phyloP scores from a whole-genome alignment of 805 yeast species.

The Wickerhamiella kurtzmanii region DNA sequence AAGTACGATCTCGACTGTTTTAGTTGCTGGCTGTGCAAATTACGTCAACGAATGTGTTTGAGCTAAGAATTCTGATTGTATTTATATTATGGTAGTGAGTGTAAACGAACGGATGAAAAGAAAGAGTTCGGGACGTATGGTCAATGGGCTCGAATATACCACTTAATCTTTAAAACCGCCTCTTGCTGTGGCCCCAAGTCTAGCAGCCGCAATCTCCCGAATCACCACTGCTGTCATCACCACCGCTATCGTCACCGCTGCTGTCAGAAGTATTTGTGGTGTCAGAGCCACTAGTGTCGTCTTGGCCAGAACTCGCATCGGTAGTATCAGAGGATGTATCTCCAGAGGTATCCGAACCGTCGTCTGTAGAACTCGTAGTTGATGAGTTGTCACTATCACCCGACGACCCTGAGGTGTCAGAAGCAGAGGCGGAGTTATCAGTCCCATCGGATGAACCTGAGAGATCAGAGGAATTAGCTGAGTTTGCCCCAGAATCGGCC shows the following conservation, averaged over 20 bases:
- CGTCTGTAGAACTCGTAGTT: background rate
- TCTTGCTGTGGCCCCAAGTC: background rate
- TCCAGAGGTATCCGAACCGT: background rate
- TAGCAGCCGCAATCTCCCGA: background rate
- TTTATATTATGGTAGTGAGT: no score
- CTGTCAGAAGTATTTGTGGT: constrained; percentile 4
- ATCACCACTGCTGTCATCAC: background rate
- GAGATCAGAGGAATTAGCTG: background rate
- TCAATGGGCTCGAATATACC: no score
- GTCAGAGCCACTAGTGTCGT: background rate
- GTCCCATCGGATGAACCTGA: background rate
- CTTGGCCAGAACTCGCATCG: background rate
- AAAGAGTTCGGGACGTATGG: no score
- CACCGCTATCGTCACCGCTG: background rate
- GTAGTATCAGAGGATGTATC: no score
- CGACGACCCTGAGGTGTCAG: background rate
- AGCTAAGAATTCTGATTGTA: no score
- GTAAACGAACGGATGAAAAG: no score
- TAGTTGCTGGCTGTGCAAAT: no score
- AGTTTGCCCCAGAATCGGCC: background rate
- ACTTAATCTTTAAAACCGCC: background rate
- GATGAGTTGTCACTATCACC: background rate
- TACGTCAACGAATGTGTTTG: no score
- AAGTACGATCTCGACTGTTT: no score
- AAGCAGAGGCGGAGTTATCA: background rate